Evolutionary conservation across 345 rosid species (phyloP).

Genomic region (Rhodamnia rubescens): DNA sequence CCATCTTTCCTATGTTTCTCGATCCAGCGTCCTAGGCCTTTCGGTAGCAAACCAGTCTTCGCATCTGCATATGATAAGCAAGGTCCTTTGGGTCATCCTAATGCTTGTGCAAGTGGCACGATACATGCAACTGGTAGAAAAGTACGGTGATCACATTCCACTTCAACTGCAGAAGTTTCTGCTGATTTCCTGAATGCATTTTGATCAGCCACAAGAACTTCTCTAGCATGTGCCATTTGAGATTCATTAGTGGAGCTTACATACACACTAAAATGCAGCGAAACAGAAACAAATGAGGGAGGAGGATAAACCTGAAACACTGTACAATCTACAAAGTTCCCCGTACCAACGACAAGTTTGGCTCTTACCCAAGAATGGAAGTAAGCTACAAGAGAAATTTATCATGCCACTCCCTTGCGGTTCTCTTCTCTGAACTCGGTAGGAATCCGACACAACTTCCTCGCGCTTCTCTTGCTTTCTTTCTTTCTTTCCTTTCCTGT

Average conservation of each 20-base stretch:
- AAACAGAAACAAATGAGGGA: not conserved
- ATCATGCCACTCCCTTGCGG: conserved; percentile 55
- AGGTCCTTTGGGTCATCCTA: not conserved
- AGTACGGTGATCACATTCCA: not conserved
- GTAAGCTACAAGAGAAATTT: not conserved
- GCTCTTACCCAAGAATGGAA: not conserved
- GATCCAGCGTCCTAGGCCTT: not conserved
- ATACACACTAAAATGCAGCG: not conserved
- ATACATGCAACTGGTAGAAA: not conserved
- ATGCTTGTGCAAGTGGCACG: not conserved
- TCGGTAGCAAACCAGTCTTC: not conserved
- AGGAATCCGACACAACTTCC: conserved; percentile 65
- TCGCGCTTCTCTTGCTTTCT: conserved; percentile 51
- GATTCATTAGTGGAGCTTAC: not conserved
- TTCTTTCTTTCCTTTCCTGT: conserved; percentile 69
- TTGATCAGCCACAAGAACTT: not conserved
- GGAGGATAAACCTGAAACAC: not conserved
- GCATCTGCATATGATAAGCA: not conserved
- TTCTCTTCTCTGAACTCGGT: conserved; percentile 45
- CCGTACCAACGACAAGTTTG: not conserved
- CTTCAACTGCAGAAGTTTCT: not conserved
- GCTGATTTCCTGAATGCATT: not conserved
- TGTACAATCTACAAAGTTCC: not conserved
- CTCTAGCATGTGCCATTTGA: not conserved
- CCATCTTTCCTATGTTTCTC: not conserved